Evolutionary conservation across 306 rosid species (phyloP), one percentile per base, ranked within the genome.

Genomic region (Pueraria montana): DNA sequence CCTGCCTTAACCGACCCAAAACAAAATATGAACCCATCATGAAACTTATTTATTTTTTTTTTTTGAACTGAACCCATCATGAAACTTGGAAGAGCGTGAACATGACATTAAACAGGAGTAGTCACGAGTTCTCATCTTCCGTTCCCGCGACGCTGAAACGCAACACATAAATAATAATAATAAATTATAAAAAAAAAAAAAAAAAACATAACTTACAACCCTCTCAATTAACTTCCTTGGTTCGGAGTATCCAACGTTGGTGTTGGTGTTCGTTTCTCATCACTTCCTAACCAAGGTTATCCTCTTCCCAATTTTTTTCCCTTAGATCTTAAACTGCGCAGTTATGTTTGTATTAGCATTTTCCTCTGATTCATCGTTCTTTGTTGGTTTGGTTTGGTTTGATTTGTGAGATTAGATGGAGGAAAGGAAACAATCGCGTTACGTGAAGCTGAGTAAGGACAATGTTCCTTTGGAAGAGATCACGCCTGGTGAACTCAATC

Each of bases 401-500:
- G 82, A 63, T 72, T n/a, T 76, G 20, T 36, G 38, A 82, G 64
- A 84, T 86, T 74, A 83, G 90, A 96, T 96, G 99, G 98, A 88
- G 42, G 97, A 96, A 48, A 91, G 92, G 49, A 69, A 76, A 14
- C 86, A 85, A 70, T 89, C 90, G 40, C 82, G 68, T 74, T 92
- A 92, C 70, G 94, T 92, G 81, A 88, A 86, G 78, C 87, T 92
- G 45, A 82, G 80, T 0, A 87, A 76, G 80, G 94, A 87, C 49
- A 92, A 92, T 17, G 82, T 59, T 5, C 87, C 92, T 17, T 0
- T 80, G 21, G 90, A 90, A 81, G 94, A 92, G 56, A 86, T 92
- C 79, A 86, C 67, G 0, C 96, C 92, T 26, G 94, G 96, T 63
- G 94, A 92, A 83, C 87, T 92, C 20, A 92, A 92, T 85, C 94